A percentile compares a stretch with the other conserved stretches of the same genome.
These are phyloP conservation scores for Russula sp. DNA, from an alignment of 768 basidiomycete species.

Conservation along the genomic window DNA sequence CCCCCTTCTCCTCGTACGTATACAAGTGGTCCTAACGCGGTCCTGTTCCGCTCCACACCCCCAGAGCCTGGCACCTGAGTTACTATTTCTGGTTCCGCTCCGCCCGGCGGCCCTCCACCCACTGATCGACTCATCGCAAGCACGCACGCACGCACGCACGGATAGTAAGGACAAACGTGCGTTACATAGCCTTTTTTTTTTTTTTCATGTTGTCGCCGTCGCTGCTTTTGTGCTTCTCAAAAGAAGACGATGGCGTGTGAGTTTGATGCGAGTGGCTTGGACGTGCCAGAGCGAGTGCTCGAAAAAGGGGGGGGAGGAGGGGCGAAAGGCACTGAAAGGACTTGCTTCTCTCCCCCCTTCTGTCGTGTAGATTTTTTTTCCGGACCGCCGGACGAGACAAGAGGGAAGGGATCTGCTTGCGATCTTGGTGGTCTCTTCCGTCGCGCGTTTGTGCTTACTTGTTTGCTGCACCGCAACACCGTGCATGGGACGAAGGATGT, in stretches of 20 bases:
- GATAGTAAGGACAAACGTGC: background rate
- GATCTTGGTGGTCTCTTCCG: background rate
- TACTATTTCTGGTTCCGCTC: constrained; percentile 1
- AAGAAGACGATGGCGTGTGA: background rate
- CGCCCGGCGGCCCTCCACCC: background rate
- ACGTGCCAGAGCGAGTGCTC: background rate
- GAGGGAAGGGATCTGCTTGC: background rate
- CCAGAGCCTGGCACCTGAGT: constrained; percentile 7
- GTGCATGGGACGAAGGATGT: background rate
- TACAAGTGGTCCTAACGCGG: background rate
- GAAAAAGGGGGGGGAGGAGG: background rate
- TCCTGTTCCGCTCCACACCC: background rate
- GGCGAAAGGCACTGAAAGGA: constrained; percentile 4
- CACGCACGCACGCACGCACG: background rate
- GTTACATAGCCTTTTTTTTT: background rate
- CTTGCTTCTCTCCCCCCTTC: background rate
- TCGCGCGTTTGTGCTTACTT: background rate
- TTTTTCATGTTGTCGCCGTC: background rate
- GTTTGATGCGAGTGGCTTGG: background rate
- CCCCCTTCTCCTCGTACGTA: background rate
- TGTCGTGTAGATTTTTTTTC: background rate
- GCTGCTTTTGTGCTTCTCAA: background rate
- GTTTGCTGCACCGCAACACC: background rate
- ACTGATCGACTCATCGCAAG: background rate
- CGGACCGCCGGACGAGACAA: background rate